A percentile compares a stretch with the other conserved stretches of the same genome.
phyloP scores from a whole-genome alignment of 345 rosid species.

The Balakata baccata region DNA sequence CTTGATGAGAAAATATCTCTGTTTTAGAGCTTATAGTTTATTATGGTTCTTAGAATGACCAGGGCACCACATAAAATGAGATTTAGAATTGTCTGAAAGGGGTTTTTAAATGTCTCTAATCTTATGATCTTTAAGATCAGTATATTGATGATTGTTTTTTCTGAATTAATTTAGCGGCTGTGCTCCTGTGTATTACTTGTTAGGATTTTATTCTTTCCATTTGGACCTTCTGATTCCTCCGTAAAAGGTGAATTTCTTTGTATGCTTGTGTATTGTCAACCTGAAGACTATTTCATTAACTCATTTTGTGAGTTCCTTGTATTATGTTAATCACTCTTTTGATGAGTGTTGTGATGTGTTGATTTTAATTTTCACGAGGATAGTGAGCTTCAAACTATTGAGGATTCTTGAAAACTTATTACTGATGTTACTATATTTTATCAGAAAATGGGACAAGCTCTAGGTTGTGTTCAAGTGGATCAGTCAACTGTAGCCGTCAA shows the following conservation, averaged over 20 bases:
- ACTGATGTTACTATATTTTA: slow-evolving; percentile 10
- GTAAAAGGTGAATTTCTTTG: background rate
- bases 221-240: background rate
- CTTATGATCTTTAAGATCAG: background rate
- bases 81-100: background rate
- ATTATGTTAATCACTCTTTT: background rate
- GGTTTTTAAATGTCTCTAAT: background rate
- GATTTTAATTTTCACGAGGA: background rate
- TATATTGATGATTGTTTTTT: background rate
- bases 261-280: background rate
- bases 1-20: background rate
- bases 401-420: background rate
- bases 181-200: background rate
- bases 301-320: no score
- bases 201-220: background rate
- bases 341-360: background rate
- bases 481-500: slow-evolving; percentile 32
- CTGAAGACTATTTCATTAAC: background rate
- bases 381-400: background rate
- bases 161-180: background rate
- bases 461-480: slow-evolving; percentile 31
- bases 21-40: background rate
- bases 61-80: background rate
- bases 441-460: slow-evolving; percentile 22
- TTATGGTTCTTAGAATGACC: background rate